Evolutionary conservation across 306 rosid genomes (phyloP).

Genomic region (Astragalus glycyphyllos): DNA sequence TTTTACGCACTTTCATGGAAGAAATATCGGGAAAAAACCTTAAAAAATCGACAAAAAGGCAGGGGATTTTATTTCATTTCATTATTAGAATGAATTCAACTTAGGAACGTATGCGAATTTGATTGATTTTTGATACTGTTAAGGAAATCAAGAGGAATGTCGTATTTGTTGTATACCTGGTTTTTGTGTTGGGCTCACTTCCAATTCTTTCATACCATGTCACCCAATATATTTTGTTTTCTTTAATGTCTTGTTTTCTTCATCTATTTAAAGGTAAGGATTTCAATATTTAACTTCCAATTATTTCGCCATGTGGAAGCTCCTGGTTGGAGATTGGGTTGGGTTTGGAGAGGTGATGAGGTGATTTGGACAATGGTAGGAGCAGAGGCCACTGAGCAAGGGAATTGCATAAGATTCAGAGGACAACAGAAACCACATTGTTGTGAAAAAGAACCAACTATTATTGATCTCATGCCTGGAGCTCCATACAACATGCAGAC

Average conservation of each 20-base stretch:
- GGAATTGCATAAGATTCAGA: constrained; percentile 64
- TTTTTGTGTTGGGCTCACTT: no score
- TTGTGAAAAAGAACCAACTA: constrained; percentile 61
- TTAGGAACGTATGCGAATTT: constrained; percentile 1
- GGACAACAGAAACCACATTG: constrained; percentile 66
- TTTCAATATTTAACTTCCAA: constrained; percentile 67
- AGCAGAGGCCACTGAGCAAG: constrained; percentile 76
- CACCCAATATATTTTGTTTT: background rate
- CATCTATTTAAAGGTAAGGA: constrained; percentile 55
- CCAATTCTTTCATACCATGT: no score
- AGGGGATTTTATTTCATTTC: no score
- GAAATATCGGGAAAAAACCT: background rate
- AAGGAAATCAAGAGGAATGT: constrained; percentile 34
- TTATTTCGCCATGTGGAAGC: constrained; percentile 66
- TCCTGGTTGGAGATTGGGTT: constrained; percentile 76
- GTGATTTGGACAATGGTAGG: constrained; percentile 83
- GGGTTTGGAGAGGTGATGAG: constrained; percentile 73
- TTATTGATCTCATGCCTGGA: constrained; percentile 73
- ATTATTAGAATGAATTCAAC: no score
- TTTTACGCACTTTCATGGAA: background rate
- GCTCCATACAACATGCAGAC: constrained; percentile 59
- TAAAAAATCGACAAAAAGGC: background rate
- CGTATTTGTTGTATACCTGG: background rate
- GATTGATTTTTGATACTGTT: constrained; percentile 30
- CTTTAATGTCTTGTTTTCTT: background rate